Evolutionary conservation across 2,329 filamentous ascomycete species (phyloP), one percentile per base, ranked within the genome.

Genomic region (Aspergillus carbonarius): DNA sequence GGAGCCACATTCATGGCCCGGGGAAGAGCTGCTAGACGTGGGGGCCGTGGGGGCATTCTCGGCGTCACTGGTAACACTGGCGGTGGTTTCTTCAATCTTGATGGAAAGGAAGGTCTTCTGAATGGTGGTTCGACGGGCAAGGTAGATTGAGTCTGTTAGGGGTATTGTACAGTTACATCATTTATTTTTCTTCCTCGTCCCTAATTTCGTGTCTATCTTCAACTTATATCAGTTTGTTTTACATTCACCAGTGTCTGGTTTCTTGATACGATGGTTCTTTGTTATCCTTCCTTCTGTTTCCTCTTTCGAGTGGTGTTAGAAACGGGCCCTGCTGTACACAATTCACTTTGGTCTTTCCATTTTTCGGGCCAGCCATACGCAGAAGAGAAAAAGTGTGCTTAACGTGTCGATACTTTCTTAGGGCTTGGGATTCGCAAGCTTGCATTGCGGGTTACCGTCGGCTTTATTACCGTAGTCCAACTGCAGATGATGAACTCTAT

Each of bases 81-180:
- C 37, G 71, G 70, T 54, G 78, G 78, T 12, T 80, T 81, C 65
- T 79, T 81, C 68, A 74, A 78, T 58, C 70, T 81, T 23, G 79
- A 81, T 65, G 78, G 76, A 35, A 81, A 81, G 67, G 78, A 81
- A 62, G 77, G 78, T 27, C 60, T 80, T 39, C 65, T 81, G 65
- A 76, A 74, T 57, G 74, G 75, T 52, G 73, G 72, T 42, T 68
- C 71, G 25, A 75, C 76, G 20, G 79, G 77, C 53, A 81, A 81
- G 66, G 79, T 79, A 48, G 79, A 81, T 69, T 81, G 68, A 74
- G 66, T 30, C 27, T 62, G 32, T 49, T 50, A 49, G 48, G 62
- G 55, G 60, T 62, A 67, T 54, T 73, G 70, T 73, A 72, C 65
- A 72, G 67, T 64, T 69, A 67, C 46, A 63, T 63, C 68, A 61